Conservation (phyloP, 2,329 filamentous ascomycete genomes). For the Elsinoe arachidis region DNA sequence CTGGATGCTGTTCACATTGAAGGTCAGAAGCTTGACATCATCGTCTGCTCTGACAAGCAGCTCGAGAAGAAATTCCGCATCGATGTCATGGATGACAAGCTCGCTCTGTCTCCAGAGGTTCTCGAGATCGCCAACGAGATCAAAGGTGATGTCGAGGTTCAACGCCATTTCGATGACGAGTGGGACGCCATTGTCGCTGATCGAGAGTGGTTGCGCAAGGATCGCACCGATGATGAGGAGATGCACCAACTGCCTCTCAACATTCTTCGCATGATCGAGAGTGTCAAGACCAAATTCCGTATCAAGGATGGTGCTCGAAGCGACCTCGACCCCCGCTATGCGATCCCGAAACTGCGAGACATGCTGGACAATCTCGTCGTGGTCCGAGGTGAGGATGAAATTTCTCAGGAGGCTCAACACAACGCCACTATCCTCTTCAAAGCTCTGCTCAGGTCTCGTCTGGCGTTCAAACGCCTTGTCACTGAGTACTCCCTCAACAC, state of each 20-base stretch:
- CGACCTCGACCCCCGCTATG: constrained; percentile 79
- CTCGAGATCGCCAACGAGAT: constrained; percentile 84
- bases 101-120: constrained; percentile 56
- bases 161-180: constrained; percentile 79
- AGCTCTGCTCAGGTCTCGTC: constrained; percentile 74
- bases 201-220: constrained; percentile 65
- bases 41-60: constrained; percentile 66
- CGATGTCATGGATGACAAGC: constrained; percentile 66
- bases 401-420: constrained; percentile 77
- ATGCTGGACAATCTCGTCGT: constrained; percentile 71
- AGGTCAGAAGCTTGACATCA: constrained; percentile 79
- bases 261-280: constrained; percentile 80
- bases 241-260: constrained; percentile 90
- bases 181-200: constrained; percentile 71
- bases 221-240: constrained; percentile 64
- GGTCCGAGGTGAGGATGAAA: constrained; percentile 72
- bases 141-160: constrained; percentile 75
- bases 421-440: constrained; percentile 91
- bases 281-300: constrained; percentile 81
- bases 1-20: constrained; percentile 90
- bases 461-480: constrained; percentile 89
- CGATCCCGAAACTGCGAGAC: constrained; percentile 68
- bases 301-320: constrained; percentile 79
- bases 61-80: constrained; percentile 78
- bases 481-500: constrained; percentile 79